Evolutionary conservation across 805 yeast genomes (phyloP).

Genomic region (Barnettozyma sucrosica): DNA sequence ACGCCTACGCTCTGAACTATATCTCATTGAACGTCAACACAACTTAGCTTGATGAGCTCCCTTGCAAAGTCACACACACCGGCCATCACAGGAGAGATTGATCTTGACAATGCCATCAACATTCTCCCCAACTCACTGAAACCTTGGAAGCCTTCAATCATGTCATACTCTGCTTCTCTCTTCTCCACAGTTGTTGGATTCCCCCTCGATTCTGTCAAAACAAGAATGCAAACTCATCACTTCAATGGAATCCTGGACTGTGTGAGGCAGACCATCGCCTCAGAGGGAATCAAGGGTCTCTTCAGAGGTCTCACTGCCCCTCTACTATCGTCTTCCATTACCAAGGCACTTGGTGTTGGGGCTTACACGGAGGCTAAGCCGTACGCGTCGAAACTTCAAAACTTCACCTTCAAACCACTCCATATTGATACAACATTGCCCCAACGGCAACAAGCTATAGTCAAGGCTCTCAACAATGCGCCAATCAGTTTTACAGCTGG

Average conservation of each 20-base stretch:
- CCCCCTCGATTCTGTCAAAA: constrained; percentile 83
- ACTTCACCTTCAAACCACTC: constrained; percentile 16
- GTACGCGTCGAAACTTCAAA: constrained; percentile 21
- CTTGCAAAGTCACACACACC: constrained; percentile 29
- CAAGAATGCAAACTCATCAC: constrained; percentile 76
- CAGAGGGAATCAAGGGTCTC: constrained; percentile 66
- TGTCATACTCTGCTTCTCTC: constrained; percentile 62
- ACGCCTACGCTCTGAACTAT: background rate
- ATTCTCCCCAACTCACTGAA: constrained; percentile 41
- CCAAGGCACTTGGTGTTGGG: constrained; percentile 61
- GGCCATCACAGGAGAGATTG: constrained; percentile 54
- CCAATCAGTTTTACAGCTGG: constrained; percentile 42
- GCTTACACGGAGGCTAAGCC: constrained; percentile 55
- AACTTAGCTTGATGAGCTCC: constrained; percentile 1
- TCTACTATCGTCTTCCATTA: constrained; percentile 55
- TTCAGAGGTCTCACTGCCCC: constrained; percentile 78
- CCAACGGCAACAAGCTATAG: constrained; percentile 7
- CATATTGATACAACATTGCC: constrained; percentile 8
- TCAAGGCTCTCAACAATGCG: constrained; percentile 31
- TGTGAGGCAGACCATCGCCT: constrained; percentile 42
- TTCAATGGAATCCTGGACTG: constrained; percentile 56
- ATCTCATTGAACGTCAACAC: background rate
- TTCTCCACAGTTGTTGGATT: constrained; percentile 67
- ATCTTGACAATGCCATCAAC: constrained; percentile 39
- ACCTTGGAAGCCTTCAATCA: constrained; percentile 50